Evolutionary conservation across 345 rosid genomes (phyloP).

Genomic region (Melastoma malabathricum): DNA sequence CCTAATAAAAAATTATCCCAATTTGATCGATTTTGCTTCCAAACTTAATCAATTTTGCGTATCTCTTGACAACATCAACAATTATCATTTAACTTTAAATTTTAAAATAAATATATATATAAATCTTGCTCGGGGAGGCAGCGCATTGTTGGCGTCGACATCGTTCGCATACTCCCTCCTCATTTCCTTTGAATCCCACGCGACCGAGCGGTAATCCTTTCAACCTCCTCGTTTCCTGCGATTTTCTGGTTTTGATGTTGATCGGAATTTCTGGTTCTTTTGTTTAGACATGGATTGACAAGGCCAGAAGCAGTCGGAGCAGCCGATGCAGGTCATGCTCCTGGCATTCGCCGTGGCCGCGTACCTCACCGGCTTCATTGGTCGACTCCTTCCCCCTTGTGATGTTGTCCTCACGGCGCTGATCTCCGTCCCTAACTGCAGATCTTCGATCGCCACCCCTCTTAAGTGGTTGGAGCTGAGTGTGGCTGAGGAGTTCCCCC

Average conservation of each 20-base stretch:
- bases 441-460: slow-evolving; percentile 63
- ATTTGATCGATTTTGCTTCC: no score
- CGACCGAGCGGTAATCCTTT: background rate
- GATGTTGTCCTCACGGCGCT: slow-evolving; percentile 54
- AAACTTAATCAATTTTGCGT: no score
- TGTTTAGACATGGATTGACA: slow-evolving; percentile 74
- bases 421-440: slow-evolving; percentile 82
- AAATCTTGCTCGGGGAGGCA: no score
- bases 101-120: no score
- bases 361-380: slow-evolving; percentile 31
- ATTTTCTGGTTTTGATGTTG: background rate
- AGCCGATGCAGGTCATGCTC: slow-evolving; percentile 75
- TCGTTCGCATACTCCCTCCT: no score
- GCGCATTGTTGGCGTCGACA: no score
- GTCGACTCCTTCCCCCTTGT: slow-evolving; percentile 63
- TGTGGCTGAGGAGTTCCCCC: slow-evolving; percentile 77
- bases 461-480: slow-evolving; percentile 75
- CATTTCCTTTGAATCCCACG: no score
- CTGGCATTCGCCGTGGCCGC: slow-evolving; percentile 48
- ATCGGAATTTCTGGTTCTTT: background rate
- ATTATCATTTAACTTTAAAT: no score
- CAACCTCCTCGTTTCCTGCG: background rate
- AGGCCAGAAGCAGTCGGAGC: slow-evolving; percentile 92
- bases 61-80: no score
- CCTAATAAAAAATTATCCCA: no score